phyloP scores from a whole-genome alignment of 768 basidiomycete species.

The Boletus vinaceobasis region DNA sequence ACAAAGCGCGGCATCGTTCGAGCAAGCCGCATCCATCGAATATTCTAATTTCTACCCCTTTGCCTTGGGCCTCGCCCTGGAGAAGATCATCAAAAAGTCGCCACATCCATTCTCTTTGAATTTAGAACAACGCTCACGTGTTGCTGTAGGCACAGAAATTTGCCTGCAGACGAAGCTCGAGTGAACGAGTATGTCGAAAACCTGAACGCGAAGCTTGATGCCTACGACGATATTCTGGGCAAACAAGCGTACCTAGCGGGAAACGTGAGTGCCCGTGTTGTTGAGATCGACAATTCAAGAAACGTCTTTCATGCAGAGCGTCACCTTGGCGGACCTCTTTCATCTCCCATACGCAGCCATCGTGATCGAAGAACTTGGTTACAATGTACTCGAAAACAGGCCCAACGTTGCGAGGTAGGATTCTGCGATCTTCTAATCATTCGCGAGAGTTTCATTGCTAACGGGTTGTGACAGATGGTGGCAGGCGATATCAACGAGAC shows the following conservation, averaged over 20 bases:
- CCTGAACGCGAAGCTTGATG: conserved; percentile 42
- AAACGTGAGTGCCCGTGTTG: conserved; percentile 35
- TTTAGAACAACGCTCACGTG: conserved; percentile 2
- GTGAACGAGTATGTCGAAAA: conserved; percentile 20
- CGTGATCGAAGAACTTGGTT: conserved; percentile 24
- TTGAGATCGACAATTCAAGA: background rate
- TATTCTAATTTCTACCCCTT: conserved; percentile 46
- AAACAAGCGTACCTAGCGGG: conserved; percentile 57
- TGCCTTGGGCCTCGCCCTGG: conserved; percentile 40
- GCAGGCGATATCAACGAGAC: conserved; percentile 44
- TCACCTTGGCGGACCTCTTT: conserved; percentile 45
- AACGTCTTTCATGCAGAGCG: conserved; percentile 24
- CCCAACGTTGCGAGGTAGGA: conserved; percentile 29
- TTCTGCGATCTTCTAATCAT: too few relatives aligned
- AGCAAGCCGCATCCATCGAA: conserved; percentile 24
- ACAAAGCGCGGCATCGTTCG: conserved; percentile 15
- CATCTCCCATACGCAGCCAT: conserved; percentile 41
- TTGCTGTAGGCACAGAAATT: conserved; percentile 2
- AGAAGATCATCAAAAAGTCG: conserved; percentile 53
- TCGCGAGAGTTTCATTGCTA: background rate
- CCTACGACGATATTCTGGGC: conserved; percentile 49
- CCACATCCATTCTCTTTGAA: conserved; percentile 17
- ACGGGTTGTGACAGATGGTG: conserved; percentile 42
- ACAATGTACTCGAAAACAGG: conserved; percentile 18
- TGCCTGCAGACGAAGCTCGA: conserved; percentile 19